Evolutionary conservation across 2,329 filamentous ascomycete genomes (phyloP).

Genomic region (Pleomassaria siparia): DNA sequence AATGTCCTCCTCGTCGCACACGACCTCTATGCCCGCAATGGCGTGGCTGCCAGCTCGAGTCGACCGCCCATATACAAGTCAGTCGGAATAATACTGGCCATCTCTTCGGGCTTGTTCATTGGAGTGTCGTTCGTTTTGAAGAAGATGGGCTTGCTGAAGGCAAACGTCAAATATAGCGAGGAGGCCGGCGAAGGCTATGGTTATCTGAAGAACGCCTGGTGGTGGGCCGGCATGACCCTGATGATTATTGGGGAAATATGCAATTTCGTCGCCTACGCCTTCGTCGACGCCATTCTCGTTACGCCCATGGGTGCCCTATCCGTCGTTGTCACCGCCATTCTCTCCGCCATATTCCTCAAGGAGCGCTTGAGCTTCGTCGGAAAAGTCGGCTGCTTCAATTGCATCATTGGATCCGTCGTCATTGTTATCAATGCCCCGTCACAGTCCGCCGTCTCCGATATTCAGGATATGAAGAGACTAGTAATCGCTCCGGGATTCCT

Average conservation of each 20-base stretch:
- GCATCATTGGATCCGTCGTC: slow-evolving; percentile 87
- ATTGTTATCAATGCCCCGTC: slow-evolving; percentile 92
- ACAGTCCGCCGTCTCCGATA: slow-evolving; percentile 80
- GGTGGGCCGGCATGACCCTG: slow-evolving; percentile 94
- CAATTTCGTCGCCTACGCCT: slow-evolving; percentile 97
- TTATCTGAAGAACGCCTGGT: slow-evolving; percentile 91
- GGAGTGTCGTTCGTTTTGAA: slow-evolving; percentile 94
- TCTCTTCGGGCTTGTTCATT: slow-evolving; percentile 89
- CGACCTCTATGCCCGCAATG: slow-evolving; percentile 49
- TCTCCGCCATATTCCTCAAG: slow-evolving; percentile 94
- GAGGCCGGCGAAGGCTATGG: slow-evolving; percentile 95
- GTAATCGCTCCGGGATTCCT: slow-evolving; percentile 87
- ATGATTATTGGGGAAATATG: slow-evolving; percentile 97
- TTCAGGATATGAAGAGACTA: slow-evolving; percentile 88
- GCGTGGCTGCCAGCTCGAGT: slow-evolving; percentile 30
- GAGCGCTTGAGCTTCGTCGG: slow-evolving; percentile 94
- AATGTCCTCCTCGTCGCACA: slow-evolving; percentile 45
- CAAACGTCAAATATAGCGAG: slow-evolving; percentile 95
- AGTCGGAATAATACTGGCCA: slow-evolving; percentile 81
- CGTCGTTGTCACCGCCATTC: slow-evolving; percentile 86
- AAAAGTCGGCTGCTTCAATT: slow-evolving; percentile 93
- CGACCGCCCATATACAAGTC: slow-evolving; percentile 72
- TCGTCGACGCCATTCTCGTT: slow-evolving; percentile 93
- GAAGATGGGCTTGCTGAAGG: slow-evolving; percentile 85
- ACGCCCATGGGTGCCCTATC: slow-evolving; percentile 88